Evolutionary conservation across 2,329 filamentous ascomycete genomes (phyloP).

Genomic region (Pestalotiopsis sp.): DNA sequence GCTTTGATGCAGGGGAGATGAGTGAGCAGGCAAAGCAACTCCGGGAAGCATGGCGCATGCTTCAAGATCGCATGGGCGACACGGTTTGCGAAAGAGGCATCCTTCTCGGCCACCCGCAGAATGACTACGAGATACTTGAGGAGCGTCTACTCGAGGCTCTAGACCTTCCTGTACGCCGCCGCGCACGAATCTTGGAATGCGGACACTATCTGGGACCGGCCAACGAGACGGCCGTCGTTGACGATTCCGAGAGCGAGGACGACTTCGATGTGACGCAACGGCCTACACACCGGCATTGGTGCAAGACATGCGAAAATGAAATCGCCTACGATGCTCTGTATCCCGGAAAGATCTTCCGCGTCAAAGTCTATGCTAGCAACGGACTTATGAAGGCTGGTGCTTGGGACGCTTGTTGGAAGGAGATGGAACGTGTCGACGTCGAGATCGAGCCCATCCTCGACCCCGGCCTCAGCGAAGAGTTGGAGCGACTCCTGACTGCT

Average conservation of each 20-base stretch:
- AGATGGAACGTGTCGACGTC: slow-evolving; percentile 98
- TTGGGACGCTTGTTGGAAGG: slow-evolving; percentile 91
- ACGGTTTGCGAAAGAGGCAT: slow-evolving; percentile 75
- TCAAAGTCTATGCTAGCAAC: slow-evolving; percentile 94
- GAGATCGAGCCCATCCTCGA: slow-evolving; percentile 80
- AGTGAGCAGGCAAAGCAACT: slow-evolving; percentile 49
- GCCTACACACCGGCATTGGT: slow-evolving; percentile 54
- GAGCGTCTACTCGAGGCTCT: slow-evolving; percentile 76
- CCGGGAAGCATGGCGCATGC: slow-evolving; percentile 65
- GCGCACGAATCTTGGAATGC: slow-evolving; percentile 73
- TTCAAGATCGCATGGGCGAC: slow-evolving; percentile 72
- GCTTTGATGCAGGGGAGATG: slow-evolving; percentile 32
- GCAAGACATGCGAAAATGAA: slow-evolving; percentile 55
- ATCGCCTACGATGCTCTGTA: slow-evolving; percentile 58
- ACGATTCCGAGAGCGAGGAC: slow-evolving; percentile 50
- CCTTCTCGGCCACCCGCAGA: slow-evolving; percentile 75
- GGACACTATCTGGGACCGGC: slow-evolving; percentile 73
- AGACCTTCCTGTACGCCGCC: slow-evolving; percentile 65
- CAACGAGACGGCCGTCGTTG: slow-evolving; percentile 47
- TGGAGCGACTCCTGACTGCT: slow-evolving; percentile 57
- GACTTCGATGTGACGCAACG: slow-evolving; percentile 41
- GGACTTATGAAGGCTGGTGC: slow-evolving; percentile 90
- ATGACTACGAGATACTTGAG: slow-evolving; percentile 79
- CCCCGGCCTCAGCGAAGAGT: slow-evolving; percentile 56
- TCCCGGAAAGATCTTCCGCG: slow-evolving; percentile 64